Evolutionary conservation across 805 yeast genomes (phyloP).

Genomic region (Saccharomycopsis lassenensis): DNA sequence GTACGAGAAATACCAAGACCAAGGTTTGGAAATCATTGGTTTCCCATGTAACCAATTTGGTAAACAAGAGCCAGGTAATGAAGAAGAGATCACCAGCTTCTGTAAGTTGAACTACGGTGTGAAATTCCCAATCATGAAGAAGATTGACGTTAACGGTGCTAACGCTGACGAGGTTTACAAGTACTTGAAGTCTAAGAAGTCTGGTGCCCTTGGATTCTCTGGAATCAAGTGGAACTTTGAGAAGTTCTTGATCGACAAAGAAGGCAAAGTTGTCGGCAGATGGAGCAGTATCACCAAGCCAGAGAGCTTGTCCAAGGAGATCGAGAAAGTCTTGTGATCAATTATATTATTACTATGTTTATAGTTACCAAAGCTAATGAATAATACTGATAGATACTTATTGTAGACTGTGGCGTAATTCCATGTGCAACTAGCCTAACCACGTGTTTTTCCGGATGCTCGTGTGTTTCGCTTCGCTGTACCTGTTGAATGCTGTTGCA

Average conservation of each 20-base stretch:
- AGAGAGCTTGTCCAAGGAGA: constrained; percentile 39
- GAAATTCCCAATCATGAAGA: constrained; percentile 77
- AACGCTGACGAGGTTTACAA: constrained; percentile 71
- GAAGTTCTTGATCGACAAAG: constrained; percentile 44
- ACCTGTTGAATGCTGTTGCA: too few relatives aligned
- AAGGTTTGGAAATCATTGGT: constrained; percentile 62
- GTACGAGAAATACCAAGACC: constrained; percentile 51
- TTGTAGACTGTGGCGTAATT: too few relatives aligned
- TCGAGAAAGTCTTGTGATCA: constrained; percentile 41
- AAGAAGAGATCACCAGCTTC: constrained; percentile 61
- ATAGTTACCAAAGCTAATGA: too few relatives aligned
- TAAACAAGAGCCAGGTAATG: constrained; percentile 62
- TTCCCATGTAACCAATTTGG: constrained; percentile 93
- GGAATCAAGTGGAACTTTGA: constrained; percentile 77
- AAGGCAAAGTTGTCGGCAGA: constrained; percentile 47
- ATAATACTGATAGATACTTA: too few relatives aligned
- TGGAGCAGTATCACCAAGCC: constrained; percentile 66
- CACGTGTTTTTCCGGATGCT: too few relatives aligned
- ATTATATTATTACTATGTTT: too few relatives aligned
- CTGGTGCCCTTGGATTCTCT: constrained; percentile 51
- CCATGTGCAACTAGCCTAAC: too few relatives aligned
- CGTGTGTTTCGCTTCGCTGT: too few relatives aligned
- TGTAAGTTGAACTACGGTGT: constrained; percentile 83
- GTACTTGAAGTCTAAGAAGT: constrained; percentile 57
- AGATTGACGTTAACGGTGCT: constrained; percentile 83